Evolutionary conservation across 2,329 filamentous ascomycete genomes (phyloP), one percentile per base, ranked within the genome.

Genomic region (Bipolaris gigantea): DNA sequence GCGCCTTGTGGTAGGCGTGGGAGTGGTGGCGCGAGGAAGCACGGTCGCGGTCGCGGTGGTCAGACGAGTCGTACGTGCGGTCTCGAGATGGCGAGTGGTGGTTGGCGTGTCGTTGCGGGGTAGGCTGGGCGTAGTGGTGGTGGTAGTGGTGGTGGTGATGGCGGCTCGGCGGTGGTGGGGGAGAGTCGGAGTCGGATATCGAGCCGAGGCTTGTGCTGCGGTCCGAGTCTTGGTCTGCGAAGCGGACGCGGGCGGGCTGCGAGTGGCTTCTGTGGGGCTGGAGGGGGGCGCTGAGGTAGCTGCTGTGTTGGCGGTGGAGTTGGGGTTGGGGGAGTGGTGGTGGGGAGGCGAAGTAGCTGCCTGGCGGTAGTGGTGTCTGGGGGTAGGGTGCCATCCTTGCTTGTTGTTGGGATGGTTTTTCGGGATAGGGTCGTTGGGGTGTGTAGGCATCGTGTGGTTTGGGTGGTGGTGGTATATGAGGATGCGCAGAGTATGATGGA

Each of bases 231-330:
- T 65, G 46, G 36, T 67, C 65, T 50, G 63, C 65, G 50, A 73
- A 72, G 19, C 51, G 68, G 5, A 73, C 70, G 35, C 66, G 67
- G 11, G 70, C 50, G 1, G 71, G 71, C 43, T 73, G 71, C 0
- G 70, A 73, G 53, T 69, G 67, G 42, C 65, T 70, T 54, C 70
- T 56, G 2, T 50, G 19, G 1, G 55, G 67, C 36, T 70, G 66
- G 2, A 67, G 44, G 1, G 70, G 71, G 4, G 62, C 61, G 34
- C 62, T 64, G 46, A 71, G 56, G 49, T 69, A 65, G 39, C 52
- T 55, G 47, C 57, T 39, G 9, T 58, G 59, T 36, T 52, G 57
- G n/a, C 47, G 36, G 9, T 60, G 57, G 30, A 47, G 59, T 33
- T 56, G 55, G 1, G 59, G 48, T 10, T 60, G 55, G 1, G 57